Percentiles rank a stretch among this genome's conserved stretches.
Conservation (phyloP, 2,329 filamentous ascomycete species). For the Cladophialophora bantiana region DNA sequence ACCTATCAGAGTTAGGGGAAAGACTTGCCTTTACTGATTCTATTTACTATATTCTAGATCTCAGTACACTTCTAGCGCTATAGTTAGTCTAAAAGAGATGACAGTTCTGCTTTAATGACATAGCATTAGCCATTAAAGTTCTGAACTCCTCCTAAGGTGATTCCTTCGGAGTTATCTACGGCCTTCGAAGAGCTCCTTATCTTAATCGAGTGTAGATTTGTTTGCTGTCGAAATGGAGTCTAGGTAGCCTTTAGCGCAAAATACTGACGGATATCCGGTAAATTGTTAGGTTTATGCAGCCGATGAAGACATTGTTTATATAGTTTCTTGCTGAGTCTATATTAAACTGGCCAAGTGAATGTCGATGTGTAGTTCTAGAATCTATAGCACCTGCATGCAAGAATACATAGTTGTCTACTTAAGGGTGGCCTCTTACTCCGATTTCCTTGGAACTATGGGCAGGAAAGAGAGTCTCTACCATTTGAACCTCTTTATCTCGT, state of each 20-base stretch:
- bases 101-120: not conserved
- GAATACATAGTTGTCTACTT: too few relatives aligned
- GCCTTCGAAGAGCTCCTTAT: not conserved
- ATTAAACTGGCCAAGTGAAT: too few relatives aligned
- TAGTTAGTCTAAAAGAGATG: not conserved
- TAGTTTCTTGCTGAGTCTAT: too few relatives aligned
- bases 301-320: not conserved
- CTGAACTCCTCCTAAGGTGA: not conserved
- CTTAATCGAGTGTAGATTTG: not conserved
- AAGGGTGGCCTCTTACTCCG: too few relatives aligned
- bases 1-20: not conserved
- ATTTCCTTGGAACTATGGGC: too few relatives aligned
- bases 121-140: not conserved
- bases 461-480: too few relatives aligned
- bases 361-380: too few relatives aligned
- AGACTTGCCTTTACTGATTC: not conserved
- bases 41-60: not conserved
- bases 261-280: too few relatives aligned
- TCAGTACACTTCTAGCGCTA: not conserved
- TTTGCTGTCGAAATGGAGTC: too few relatives aligned
- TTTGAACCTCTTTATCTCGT: too few relatives aligned
- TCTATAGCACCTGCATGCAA: too few relatives aligned
- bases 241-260: too few relatives aligned
- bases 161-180: not conserved
- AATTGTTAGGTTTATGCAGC: not conserved